Evolutionary conservation across 768 basidiomycete genomes (phyloP), one percentile per base, ranked within the genome.

Genomic region (Tylopilus rubrobrunneus): DNA sequence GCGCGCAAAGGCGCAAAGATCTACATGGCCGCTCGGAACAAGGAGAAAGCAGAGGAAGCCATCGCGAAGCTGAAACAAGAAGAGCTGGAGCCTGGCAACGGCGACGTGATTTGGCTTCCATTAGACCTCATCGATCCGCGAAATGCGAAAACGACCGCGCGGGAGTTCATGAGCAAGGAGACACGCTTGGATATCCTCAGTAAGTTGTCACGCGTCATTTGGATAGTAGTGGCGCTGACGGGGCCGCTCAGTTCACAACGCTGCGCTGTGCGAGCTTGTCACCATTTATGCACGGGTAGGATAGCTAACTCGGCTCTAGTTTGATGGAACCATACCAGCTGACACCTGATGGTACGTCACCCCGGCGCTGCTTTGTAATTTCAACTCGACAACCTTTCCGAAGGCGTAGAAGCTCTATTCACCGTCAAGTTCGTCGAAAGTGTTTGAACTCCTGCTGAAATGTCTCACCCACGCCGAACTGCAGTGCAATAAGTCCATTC

Each of bases 1-100:
- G 80, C 76, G 0, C 71, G 73, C 7, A 72, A 68, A 8, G 82
- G 83, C 15, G 82, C 83, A 5, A 84, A 80, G 58, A 79, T 85
- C 7, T 84, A 84, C 57, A 73, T 86, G 56, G 80, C 75, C 0
- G 77, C 80, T 7, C 75, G 83, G 17, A 75, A 71, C 56, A 76
- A 78, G 56, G 58, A 59, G 15, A 74, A 69, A 45, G 83, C 78
- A 8, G 71, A 64, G 21, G 76, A 62, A 7, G 82, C 82, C 2
- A 78, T 84, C n/a, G 70, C 67, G 25, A 62, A 69, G 29, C 67
- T 86, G 37, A 64, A 76, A 36, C 55, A 54, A 4, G 78, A 78
- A 40, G 81, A 78, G 0, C 57, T 80, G 1, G 73, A 59, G 5
- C 70, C 74, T 1, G 76, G 75, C 0, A 73, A 75, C 50, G 81